Conservation (phyloP, 257 asterid species). For the Penstemon barbatus region DNA sequence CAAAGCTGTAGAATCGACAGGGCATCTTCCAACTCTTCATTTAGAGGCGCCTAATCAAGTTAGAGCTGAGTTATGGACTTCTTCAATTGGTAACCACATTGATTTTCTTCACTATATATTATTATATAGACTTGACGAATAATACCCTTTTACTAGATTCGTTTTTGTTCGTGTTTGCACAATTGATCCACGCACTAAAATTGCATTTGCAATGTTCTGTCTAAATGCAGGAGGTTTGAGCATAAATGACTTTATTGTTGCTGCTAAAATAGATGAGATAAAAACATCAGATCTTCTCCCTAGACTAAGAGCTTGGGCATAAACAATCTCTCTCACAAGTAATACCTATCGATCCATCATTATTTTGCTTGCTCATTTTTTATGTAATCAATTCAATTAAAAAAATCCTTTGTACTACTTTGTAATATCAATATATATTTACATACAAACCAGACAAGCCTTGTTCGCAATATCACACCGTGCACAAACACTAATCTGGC, state of each 20-base stretch:
- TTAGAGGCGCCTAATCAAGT: constrained; percentile 70
- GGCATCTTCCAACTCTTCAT: constrained; percentile 58
- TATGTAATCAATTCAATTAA: no score
- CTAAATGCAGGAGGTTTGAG: constrained; percentile 77
- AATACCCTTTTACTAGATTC: neutral
- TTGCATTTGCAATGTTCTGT: neutral
- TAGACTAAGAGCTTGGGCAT: constrained; percentile 84
- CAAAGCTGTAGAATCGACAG: constrained; percentile 52
- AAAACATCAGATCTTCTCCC: constrained; percentile 83
- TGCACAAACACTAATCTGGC: constrained; percentile 51
- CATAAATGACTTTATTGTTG: constrained; percentile 84
- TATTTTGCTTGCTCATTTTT: no score
- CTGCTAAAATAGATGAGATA: constrained; percentile 77
- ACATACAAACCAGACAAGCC: constrained; percentile 50
- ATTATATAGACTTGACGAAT: neutral
- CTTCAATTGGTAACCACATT: constrained; percentile 55
- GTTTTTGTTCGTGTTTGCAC: neutral
- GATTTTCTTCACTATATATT: neutral
- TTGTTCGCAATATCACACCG: constrained; percentile 24
- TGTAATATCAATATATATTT: no score
- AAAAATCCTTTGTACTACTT: no score
- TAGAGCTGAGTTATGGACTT: constrained; percentile 63
- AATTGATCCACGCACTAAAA: no score
- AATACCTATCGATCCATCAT: no score
- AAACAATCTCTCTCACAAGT: neutral